Evolutionary conservation across 352 stramenopile genomes (phyloP).

Genomic region (Saprolegnia diclina): DNA sequence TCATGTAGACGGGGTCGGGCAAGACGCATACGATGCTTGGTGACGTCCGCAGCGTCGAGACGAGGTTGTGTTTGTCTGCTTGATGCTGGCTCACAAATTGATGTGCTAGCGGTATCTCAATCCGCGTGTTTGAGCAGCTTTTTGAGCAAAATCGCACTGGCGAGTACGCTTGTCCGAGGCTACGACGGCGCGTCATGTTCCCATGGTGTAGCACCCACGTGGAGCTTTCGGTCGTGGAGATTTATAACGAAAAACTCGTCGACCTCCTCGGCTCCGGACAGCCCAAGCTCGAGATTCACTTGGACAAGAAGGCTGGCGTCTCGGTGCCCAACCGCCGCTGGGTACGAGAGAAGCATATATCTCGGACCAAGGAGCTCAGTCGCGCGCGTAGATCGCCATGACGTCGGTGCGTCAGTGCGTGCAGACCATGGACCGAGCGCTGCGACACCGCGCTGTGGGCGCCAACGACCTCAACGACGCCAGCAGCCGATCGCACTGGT

Average conservation of each 20-base stretch:
- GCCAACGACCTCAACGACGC: slow-evolving; percentile 24
- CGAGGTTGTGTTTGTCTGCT: neutral
- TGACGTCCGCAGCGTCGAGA: neutral
- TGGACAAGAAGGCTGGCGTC: slow-evolving; percentile 26
- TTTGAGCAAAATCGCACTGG: slow-evolving; percentile 9
- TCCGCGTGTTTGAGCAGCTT: slow-evolving; percentile 21
- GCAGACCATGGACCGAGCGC: slow-evolving; percentile 18
- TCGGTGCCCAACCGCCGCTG: slow-evolving; percentile 20
- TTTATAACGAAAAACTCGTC: slow-evolving; percentile 85
- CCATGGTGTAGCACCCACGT: slow-evolving; percentile 1
- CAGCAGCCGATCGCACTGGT: slow-evolving; percentile 23
- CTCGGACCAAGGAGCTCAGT: neutral
- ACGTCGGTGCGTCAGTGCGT: slow-evolving; percentile 15
- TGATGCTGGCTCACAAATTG: neutral
- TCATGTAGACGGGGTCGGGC: slow-evolving; percentile 35
- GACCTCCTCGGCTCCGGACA: slow-evolving; percentile 43
- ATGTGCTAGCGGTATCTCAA: slow-evolving; percentile 2
- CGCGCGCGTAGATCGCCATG: neutral
- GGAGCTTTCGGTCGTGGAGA: slow-evolving; percentile 43
- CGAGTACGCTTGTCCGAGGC: neutral
- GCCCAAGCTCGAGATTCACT: slow-evolving; percentile 2
- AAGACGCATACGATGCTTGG: slow-evolving; percentile 42
- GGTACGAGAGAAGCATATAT: neutral
- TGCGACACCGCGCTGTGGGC: slow-evolving; percentile 16
- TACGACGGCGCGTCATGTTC: neutral